Conservation (phyloP, 2,329 filamentous ascomycete species). For the Stachybotrys chlorohalonatus region DNA sequence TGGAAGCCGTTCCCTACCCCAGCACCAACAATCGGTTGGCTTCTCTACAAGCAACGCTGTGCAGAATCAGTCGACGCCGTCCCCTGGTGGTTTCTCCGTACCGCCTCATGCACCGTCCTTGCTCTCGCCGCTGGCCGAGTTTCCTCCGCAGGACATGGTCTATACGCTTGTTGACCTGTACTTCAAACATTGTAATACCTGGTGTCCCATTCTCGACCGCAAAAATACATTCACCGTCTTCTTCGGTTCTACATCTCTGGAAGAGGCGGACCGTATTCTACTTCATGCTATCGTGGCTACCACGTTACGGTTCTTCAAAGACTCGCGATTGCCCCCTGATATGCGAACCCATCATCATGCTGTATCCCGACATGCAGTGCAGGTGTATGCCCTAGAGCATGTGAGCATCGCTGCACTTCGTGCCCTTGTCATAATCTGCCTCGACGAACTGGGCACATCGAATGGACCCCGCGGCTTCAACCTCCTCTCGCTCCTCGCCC, state of each 20-base stretch:
- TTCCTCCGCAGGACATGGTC: constrained; percentile 51
- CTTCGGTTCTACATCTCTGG: constrained; percentile 67
- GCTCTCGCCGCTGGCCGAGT: constrained; percentile 32
- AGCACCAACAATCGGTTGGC: constrained; percentile 3
- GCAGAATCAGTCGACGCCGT: background rate
- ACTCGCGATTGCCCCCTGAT: constrained; percentile 25
- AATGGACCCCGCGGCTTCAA: constrained; percentile 34
- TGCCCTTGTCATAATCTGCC: constrained; percentile 29
- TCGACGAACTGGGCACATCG: constrained; percentile 32
- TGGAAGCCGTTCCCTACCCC: background rate
- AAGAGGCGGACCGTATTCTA: constrained; percentile 74
- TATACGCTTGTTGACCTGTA: constrained; percentile 65
- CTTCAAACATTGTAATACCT: constrained; percentile 72
- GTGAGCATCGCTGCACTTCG: constrained; percentile 28
- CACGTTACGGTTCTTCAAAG: constrained; percentile 31
- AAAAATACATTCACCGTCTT: constrained; percentile 72
- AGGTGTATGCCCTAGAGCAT: constrained; percentile 32
- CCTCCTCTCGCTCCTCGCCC: constrained; percentile 26
- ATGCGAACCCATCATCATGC: constrained; percentile 29
- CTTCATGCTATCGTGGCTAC: constrained; percentile 43
- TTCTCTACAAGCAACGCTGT: constrained; percentile 2
- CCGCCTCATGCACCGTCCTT: constrained; percentile 8
- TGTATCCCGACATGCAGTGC: constrained; percentile 27
- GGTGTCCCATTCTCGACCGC: constrained; percentile 85
- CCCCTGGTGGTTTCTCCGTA: constrained; percentile 1